Percentiles rank a stretch among this genome's conserved stretches.
phyloP scores from a whole-genome alignment of 352 stramenopile species.

The Globisporangium apiculatum region DNA sequence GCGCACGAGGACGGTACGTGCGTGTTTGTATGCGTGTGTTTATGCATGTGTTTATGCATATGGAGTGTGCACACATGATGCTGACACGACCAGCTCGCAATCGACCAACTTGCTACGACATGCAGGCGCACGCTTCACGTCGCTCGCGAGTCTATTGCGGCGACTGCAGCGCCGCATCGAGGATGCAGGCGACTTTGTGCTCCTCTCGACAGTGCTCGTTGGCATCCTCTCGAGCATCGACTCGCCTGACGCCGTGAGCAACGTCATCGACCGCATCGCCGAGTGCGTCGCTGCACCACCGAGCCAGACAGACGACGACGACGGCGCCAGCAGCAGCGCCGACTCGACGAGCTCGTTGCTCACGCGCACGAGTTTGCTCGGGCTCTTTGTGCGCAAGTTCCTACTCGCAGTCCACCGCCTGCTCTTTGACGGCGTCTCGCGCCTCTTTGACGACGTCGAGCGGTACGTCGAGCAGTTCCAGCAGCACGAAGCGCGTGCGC shows the following conservation, averaged over 20 bases:
- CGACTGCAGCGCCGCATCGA: conserved; percentile 35
- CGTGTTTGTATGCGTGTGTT: too few relatives aligned
- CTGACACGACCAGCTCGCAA: background rate
- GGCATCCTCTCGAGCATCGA: conserved; percentile 44
- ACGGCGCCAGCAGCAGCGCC: conserved; percentile 8
- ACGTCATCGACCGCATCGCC: conserved; percentile 55
- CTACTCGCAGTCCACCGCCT: conserved; percentile 46
- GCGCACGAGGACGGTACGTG: conserved; percentile 3
- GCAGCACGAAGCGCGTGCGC: conserved; percentile 18
- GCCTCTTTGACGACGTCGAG: conserved; percentile 54
- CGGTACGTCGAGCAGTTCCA: conserved; percentile 42
- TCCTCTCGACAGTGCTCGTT: conserved; percentile 41
- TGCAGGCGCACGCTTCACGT: conserved; percentile 15
- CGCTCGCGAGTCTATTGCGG: conserved; percentile 32
- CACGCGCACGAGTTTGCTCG: conserved; percentile 45
- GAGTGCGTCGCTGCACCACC: conserved; percentile 42
- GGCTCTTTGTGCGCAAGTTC: conserved; percentile 65
- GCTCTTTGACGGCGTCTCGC: conserved; percentile 66
- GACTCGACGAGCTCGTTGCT: conserved; percentile 47
- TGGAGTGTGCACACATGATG: background rate
- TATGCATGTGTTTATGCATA: too few relatives aligned
- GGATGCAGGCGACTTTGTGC: conserved; percentile 28
- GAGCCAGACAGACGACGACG: conserved; percentile 9
- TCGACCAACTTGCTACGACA: background rate
- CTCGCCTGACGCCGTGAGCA: conserved; percentile 54